A percentile compares a stretch with the other conserved stretches of the same genome.
phyloP scores from a whole-genome alignment of 441 rosid species.

The Gossypium gossypioides region DNA sequence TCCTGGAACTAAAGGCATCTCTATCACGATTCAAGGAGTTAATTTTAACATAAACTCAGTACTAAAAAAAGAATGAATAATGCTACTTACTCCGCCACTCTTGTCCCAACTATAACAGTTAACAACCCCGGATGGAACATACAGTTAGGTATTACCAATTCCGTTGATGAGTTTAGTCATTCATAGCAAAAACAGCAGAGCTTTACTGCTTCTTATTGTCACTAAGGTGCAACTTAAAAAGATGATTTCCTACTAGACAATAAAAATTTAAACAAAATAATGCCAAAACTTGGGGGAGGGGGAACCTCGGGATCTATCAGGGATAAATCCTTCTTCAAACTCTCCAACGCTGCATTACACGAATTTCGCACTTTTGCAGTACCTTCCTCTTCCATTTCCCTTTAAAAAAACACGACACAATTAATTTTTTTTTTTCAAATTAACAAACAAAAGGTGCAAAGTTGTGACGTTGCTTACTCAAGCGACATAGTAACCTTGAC shows the following conservation, averaged over 20 bases:
- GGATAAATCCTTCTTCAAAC: constrained; percentile 44
- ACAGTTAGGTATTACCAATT: background rate
- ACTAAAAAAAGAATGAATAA: background rate
- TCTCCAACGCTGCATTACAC: constrained; percentile 22
- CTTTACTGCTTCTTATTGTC: background rate
- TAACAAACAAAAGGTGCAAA: background rate
- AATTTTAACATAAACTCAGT: background rate
- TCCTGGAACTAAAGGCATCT: background rate
- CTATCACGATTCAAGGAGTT: background rate
- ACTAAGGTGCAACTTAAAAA: background rate
- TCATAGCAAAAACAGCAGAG: background rate
- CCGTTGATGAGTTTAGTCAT: background rate
- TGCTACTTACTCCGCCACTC: background rate
- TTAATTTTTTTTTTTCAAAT: background rate
- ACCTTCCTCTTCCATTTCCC: constrained; percentile 35
- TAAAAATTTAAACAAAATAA: background rate
- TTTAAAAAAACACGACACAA: background rate
- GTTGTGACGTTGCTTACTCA: constrained; percentile 33
- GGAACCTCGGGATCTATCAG: constrained; percentile 79
- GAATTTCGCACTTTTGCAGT: constrained; percentile 24
- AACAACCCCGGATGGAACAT: background rate
- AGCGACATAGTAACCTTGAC: constrained; percentile 39
- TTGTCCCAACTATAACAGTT: background rate
- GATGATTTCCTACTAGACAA: background rate
- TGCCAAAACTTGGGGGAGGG: background rate